Base-by-base conservation (phyloP, 257 asterid genomes). In the Sherardia arvensis region DNA sequence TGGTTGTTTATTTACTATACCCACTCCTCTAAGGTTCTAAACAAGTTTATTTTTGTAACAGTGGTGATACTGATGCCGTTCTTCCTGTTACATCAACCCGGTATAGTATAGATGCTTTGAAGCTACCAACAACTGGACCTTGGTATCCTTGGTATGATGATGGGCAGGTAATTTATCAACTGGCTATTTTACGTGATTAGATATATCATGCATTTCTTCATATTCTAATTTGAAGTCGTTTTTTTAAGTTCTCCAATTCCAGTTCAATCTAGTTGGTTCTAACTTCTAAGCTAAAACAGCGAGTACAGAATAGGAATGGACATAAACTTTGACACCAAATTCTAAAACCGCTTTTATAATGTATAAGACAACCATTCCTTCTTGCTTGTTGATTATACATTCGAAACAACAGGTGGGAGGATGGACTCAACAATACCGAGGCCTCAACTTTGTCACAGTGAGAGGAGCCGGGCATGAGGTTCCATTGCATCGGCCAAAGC, bases 401-500 rank as follows among this genome's bases (percentile, higher is more conserved):
- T 69, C 65, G 25, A 33, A 40, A 40, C n/a, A 65, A 74, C 78
- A 88, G 96, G 96, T 91, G 1, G 95, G 89, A 21, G 98, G 98
- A 76, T 88, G 98, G 98, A 86, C 86, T 3, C 87, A 88, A 69
- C 92, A 86, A 55, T 91, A 91, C 65, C 43, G 83, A 36, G 98
- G 96, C 72, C 73, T 88, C 75, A 88, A 86, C 5, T 88, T 83
- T 40, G 95, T 88, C 56, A 80, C 85, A 0, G 91, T 91, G 27
- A 81, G 98, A 83, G 96, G 95, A 26, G 95, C 98, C 9, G 98
- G 98, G 28, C 98, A 88, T 66, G 95, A 91, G 79, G 96, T 88
- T 53, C 66, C 98, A 26, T 74, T 91, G 67, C 96, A 88, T 67
- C 85, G 72, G 47, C 98, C 98, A 0, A 88, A 83, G 67, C 89